These are phyloP conservation scores for Alloteropsis semialata DNA, from an alignment of 176 grass and related monocot species.

Conservation along the genomic window DNA sequence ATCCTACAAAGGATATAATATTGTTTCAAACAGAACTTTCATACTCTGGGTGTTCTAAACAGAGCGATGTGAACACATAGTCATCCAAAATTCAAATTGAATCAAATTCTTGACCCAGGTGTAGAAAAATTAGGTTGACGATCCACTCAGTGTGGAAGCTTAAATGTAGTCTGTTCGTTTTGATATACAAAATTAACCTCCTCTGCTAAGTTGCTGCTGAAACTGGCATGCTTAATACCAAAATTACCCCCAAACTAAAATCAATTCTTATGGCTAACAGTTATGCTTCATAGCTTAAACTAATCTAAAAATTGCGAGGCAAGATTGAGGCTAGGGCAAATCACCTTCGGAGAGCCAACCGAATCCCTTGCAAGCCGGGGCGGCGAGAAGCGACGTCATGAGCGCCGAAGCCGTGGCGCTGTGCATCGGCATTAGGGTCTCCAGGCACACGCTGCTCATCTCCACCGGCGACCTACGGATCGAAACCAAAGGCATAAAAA, in stretches of 20 bases:
- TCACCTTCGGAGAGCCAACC: constrained; percentile 84
- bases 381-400: constrained; percentile 80
- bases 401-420: constrained; percentile 84
- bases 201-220: neutral
- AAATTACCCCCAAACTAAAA: neutral
- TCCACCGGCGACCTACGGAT: constrained; percentile 63
- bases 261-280: neutral
- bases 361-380: constrained; percentile 50
- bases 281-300: neutral
- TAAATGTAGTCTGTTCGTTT: neutral
- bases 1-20: neutral
- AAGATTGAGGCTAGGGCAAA: neutral
- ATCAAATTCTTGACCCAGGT: neutral
- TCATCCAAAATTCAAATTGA: neutral
- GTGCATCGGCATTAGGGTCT: constrained; percentile 88
- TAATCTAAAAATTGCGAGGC: neutral
- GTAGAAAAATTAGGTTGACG: neutral
- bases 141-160: neutral
- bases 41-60: neutral
- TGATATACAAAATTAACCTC: neutral
- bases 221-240: neutral
- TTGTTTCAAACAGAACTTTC: neutral
- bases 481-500: neutral
- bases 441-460: constrained; percentile 78
- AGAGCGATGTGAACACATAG: neutral